These are phyloP conservation scores for Fistulinella prunicolor DNA, from an alignment of 768 basidiomycete genomes.

Conservation along the genomic window DNA sequence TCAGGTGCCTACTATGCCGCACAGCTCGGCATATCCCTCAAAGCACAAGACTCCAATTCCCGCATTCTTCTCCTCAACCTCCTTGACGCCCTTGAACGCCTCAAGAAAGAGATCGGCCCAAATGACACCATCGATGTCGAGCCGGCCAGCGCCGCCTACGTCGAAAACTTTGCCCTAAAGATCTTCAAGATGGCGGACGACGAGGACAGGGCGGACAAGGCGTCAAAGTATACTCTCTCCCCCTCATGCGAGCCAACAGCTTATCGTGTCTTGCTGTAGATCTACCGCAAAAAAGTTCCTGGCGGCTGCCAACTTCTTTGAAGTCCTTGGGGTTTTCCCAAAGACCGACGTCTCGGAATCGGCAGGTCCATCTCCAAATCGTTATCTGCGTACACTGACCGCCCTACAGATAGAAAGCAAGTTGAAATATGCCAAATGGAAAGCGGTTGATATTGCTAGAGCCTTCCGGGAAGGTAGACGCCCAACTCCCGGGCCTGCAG, in stretches of 20 bases:
- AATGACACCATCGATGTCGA: conserved; percentile 85
- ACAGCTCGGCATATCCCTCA: conserved; percentile 77
- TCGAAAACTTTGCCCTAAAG: conserved; percentile 92
- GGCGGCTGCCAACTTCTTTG: conserved; percentile 92
- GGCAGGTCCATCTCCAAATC: conserved; percentile 36
- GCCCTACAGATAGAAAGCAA: conserved; percentile 72
- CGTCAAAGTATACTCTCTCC: conserved; percentile 57
- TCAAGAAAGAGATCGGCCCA: conserved; percentile 71
- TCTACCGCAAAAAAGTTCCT: conserved; percentile 93
- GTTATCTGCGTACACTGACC: conserved; percentile 1
- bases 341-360: conserved; percentile 54
- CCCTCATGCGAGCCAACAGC: conserved; percentile 1
- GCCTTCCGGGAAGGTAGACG: conserved; percentile 91
- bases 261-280: conserved; percentile 39
- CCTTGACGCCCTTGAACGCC: conserved; percentile 72
- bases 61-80: conserved; percentile 70
- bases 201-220: conserved; percentile 77
- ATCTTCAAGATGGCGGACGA: conserved; percentile 90
- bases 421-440: conserved; percentile 95
- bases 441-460: conserved; percentile 92
- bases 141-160: conserved; percentile 77
- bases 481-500: conserved; percentile 78
- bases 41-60: conserved; percentile 60
- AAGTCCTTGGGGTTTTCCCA: conserved; percentile 78
- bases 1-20: conserved; percentile 90